Percentiles rank a stretch among this genome's conserved stretches.
Evolutionary conservation across 306 rosid species (phyloP).

Genomic region (Medicago truncatula): DNA sequence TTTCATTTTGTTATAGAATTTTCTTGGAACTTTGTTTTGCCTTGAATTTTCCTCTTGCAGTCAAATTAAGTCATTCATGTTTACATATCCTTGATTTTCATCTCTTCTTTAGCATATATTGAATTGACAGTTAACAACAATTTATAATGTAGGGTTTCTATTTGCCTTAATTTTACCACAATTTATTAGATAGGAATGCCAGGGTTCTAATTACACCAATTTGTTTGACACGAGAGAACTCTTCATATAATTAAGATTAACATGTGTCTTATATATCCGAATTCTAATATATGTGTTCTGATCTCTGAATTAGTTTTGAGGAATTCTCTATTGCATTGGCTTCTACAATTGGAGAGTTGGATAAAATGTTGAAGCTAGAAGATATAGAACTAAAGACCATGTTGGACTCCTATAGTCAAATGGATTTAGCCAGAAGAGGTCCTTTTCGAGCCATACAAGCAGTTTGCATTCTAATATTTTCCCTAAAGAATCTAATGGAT

Average conservation of each 20-base stretch:
- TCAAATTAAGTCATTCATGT: conserved; percentile 24
- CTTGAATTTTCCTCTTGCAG: conserved; percentile 4
- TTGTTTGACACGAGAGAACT: no score
- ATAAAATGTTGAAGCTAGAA: conserved; percentile 70
- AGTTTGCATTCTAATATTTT: conserved; percentile 70
- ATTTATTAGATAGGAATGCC: no score
- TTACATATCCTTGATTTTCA: background rate
- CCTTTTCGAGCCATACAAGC: conserved; percentile 84
- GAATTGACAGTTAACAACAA: no score
- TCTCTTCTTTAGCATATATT: background rate
- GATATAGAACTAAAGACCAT: conserved; percentile 57
- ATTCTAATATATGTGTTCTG: conserved; percentile 34
- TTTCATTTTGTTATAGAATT: conserved; percentile 6
- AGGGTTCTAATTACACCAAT: no score
- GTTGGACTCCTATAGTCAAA: conserved; percentile 73
- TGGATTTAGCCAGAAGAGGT: conserved; percentile 76
- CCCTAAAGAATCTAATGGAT: conserved; percentile 55
- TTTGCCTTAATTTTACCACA: no score
- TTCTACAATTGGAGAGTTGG: conserved; percentile 65
- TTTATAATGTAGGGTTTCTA: no score
- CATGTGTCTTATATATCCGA: conserved; percentile 5
- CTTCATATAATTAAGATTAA: background rate
- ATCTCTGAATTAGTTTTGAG: conserved; percentile 60
- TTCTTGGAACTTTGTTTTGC: conserved; percentile 9
- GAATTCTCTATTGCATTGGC: conserved; percentile 72